Evolutionary conservation across 306 rosid species (phyloP).

Genomic region (Vachellia pachyceras): DNA sequence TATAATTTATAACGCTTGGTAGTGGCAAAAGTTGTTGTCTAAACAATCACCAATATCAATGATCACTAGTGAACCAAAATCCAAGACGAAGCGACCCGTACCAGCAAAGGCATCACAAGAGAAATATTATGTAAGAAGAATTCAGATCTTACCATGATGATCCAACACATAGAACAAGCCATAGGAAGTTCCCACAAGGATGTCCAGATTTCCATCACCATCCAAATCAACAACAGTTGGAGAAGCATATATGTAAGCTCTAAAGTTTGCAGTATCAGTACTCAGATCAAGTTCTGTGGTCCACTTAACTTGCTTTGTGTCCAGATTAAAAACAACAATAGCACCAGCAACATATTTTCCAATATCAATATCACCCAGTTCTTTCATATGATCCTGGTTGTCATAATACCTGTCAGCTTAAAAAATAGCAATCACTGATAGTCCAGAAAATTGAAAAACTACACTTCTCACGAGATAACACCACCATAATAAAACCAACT

Average conservation of each 20-base stretch:
- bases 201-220: conserved; percentile 95
- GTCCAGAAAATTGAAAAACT: conserved; percentile 35
- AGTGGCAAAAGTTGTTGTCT: background rate
- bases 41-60: background rate
- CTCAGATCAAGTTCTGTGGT: conserved; percentile 87
- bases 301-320: conserved; percentile 96
- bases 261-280: conserved; percentile 73
- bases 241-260: conserved; percentile 84
- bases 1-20: background rate
- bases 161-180: conserved; percentile 95
- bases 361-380: conserved; percentile 88
- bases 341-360: conserved; percentile 92
- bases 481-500: conserved; percentile 22
- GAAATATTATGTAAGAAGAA: conserved; percentile 16
- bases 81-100: conserved; percentile 26
- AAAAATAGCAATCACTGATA: conserved; percentile 49
- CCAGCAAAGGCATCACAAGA: conserved; percentile 1
- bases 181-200: conserved; percentile 92
- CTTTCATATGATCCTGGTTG: conserved; percentile 85
- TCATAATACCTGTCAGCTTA: conserved; percentile 91
- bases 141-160: conserved; percentile 72
- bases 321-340: conserved; percentile 92
- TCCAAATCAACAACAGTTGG: conserved; percentile 94
- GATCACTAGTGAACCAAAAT: conserved; percentile 15
- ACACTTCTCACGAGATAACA: conserved; percentile 9